phyloP scores from a whole-genome alignment of 192 early-diverging fungal genomes.

The Fimicolochytrium jonesii region DNA sequence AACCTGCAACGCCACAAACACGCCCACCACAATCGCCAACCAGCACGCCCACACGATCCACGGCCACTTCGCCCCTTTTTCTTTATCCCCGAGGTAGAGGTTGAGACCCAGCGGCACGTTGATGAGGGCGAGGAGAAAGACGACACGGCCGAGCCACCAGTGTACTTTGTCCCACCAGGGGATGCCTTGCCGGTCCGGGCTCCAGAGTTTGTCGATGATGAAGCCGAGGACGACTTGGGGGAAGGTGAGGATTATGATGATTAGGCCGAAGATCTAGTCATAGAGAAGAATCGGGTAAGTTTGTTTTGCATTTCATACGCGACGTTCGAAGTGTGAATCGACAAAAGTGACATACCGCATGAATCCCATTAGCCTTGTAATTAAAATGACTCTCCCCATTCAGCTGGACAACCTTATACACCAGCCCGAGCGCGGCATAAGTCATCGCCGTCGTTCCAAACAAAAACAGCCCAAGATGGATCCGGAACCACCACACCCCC shows the following conservation, averaged over 20 bases:
- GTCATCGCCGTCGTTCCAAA: conserved; percentile 3
- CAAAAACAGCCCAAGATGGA: conserved; percentile 35
- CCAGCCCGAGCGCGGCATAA: conserved; percentile 3
- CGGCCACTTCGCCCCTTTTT: background rate
- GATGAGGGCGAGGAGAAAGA: conserved; percentile 35
- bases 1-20: background rate
- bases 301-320: conserved; percentile 3
- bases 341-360: background rate
- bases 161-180: conserved; percentile 47
- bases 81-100: conserved; percentile 11
- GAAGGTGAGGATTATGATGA: conserved; percentile 22
- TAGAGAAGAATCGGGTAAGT: no score
- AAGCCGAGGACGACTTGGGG: conserved; percentile 40
- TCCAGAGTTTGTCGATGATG: conserved; percentile 22
- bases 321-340: no score
- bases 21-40: background rate
- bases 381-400: conserved; percentile 1
- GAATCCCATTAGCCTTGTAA: conserved; percentile 9
- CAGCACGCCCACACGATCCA: conserved; percentile 1
- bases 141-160: conserved; percentile 41
- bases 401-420: conserved; percentile 7
- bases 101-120: conserved; percentile 36
- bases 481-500: conserved; percentile 41
- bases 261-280: conserved; percentile 32
- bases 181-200: conserved; percentile 18